Percentiles rank a stretch among this genome's conserved stretches.
These are phyloP conservation scores for Hericium alpestre DNA, from an alignment of 768 basidiomycete species.

Conservation along the genomic window DNA sequence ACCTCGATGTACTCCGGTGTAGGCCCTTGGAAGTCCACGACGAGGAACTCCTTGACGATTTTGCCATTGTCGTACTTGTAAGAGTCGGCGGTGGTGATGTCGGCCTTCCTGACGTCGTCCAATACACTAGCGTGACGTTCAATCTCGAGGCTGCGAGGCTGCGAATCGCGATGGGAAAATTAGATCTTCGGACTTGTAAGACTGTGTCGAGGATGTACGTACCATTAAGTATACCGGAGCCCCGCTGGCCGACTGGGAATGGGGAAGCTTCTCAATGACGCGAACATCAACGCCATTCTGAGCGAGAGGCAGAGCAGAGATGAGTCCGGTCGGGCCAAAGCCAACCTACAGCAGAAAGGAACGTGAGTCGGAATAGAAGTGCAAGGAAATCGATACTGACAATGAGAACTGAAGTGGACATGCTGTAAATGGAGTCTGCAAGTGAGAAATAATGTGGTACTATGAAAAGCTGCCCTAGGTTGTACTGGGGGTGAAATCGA, in stretches of 20 bases:
- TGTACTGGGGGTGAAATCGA: too few relatives aligned
- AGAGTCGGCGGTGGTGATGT: not conserved
- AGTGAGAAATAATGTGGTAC: too few relatives aligned
- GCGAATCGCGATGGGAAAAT: not conserved
- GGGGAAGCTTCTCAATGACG: constrained; percentile 1
- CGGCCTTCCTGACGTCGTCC: not conserved
- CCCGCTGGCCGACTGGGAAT: not conserved
- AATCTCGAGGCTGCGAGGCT: constrained; percentile 1
- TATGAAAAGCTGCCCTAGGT: too few relatives aligned
- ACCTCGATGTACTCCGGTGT: not conserved
- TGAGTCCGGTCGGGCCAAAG: not conserved
- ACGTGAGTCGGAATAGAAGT: not conserved
- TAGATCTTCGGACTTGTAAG: not conserved
- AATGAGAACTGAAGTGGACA: too few relatives aligned
- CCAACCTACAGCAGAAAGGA: not conserved
- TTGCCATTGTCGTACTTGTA: not conserved
- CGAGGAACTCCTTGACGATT: not conserved
- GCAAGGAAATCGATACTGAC: too few relatives aligned
- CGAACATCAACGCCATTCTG: constrained; percentile 4
- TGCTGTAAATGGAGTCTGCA: too few relatives aligned
- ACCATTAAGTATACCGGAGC: not conserved
- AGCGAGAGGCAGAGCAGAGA: not conserved
- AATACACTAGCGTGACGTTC: not conserved
- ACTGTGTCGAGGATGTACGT: not conserved
- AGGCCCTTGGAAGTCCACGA: not conserved